phyloP scores from a whole-genome alignment of 805 yeast genomes.

The Yamadazyma sp. region DNA sequence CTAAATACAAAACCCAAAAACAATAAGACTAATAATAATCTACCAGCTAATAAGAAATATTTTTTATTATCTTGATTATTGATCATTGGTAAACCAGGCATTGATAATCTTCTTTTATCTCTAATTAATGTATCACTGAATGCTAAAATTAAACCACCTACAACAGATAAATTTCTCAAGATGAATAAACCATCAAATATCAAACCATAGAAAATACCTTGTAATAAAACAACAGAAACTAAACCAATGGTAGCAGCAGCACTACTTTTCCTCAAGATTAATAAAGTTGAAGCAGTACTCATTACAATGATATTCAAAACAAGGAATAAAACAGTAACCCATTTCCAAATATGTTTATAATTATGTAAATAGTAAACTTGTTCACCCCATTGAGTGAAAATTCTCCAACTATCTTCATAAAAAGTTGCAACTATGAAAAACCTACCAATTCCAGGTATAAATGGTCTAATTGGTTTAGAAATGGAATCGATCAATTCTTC shows the following conservation, averaged over 20 bases:
- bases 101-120: conserved; percentile 59
- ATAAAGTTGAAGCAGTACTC: conserved; percentile 68
- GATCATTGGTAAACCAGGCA: conserved; percentile 77
- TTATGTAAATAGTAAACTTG: conserved; percentile 82
- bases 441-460: conserved; percentile 85
- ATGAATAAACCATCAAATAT: conserved; percentile 78
- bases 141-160: conserved; percentile 88
- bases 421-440: conserved; percentile 91
- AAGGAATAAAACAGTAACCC: conserved; percentile 74
- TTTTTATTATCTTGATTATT: conserved; percentile 72
- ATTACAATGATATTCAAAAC: conserved; percentile 61
- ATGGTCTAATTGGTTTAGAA: conserved; percentile 57
- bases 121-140: conserved; percentile 82
- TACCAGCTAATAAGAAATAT: conserved; percentile 81
- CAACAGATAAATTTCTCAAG: conserved; percentile 81
- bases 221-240: conserved; percentile 68
- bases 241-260: conserved; percentile 69
- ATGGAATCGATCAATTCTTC: conserved; percentile 55
- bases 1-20: conserved; percentile 82
- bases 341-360: conserved; percentile 74
- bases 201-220: conserved; percentile 86
- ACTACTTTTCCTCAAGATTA: conserved; percentile 66
- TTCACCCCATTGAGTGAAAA: conserved; percentile 83
- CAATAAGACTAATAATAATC: conserved; percentile 78
- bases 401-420: conserved; percentile 83